Conservation (phyloP, 306 rosid species). For the Rosa chinensis region DNA sequence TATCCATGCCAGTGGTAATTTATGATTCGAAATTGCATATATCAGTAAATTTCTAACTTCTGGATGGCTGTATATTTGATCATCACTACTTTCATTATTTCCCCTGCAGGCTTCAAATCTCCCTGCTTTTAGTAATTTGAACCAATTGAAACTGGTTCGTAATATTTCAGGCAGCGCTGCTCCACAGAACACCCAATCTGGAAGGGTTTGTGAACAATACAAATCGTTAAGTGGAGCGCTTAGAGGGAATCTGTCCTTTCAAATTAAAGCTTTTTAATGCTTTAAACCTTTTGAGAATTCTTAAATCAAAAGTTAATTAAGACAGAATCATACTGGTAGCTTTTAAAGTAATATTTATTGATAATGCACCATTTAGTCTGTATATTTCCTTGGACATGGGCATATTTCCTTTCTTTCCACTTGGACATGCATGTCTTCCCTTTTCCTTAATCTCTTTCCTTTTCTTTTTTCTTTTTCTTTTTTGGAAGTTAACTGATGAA, state of each 20-base stretch:
- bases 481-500: background rate
- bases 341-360: background rate
- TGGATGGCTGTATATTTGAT: no score
- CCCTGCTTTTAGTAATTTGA: no score
- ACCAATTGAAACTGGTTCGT: no score
- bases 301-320: background rate
- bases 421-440: background rate
- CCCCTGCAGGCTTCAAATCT: no score
- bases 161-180: no score
- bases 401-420: background rate
- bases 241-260: background rate
- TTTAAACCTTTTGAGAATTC: background rate
- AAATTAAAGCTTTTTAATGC: constrained; percentile 12
- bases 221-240: background rate
- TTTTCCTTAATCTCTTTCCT: background rate
- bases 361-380: background rate
- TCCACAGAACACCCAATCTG: no score
- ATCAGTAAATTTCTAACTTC: no score
- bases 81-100: no score
- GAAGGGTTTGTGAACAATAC: background rate
- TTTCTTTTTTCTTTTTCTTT: background rate
- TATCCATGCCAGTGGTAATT: no score
- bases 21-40: no score
- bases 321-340: background rate
- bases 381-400: background rate